Percentiles rank a stretch among this genome's conserved stretches.
phyloP scores from a whole-genome alignment of 208 protist genomes.

The Trypanosoma lewisi region DNA sequence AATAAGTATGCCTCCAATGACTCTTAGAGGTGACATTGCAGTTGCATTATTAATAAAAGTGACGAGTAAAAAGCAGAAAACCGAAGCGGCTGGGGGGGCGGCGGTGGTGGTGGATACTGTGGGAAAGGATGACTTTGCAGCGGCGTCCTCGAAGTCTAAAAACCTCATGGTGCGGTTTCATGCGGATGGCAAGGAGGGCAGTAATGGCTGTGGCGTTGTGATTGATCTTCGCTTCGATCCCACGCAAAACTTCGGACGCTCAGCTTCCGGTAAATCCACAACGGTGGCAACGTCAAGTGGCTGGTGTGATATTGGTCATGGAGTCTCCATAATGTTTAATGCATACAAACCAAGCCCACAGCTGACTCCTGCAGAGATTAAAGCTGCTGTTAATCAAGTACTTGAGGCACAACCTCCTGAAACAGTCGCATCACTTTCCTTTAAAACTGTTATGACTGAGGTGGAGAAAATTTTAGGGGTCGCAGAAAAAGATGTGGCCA shows the following conservation, averaged over 20 bases:
- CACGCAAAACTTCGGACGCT: conserved; percentile 37
- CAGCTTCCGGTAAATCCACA: conserved; percentile 57
- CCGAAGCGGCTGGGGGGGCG: too few species aligned
- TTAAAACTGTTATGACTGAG: conserved; percentile 46
- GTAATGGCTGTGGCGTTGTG: conserved; percentile 13
- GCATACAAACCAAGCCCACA: conserved; percentile 40
- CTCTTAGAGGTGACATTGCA: conserved; percentile 5
- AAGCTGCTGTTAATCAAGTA: conserved; percentile 34
- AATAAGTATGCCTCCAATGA: conserved; percentile 10
- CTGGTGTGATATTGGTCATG: conserved; percentile 26
- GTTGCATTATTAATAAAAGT: background rate
- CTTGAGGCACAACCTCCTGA: conserved; percentile 17
- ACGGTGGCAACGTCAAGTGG: conserved; percentile 49
- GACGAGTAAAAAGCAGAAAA: background rate
- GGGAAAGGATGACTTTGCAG: conserved; percentile 5
- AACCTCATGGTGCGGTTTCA: conserved; percentile 17
- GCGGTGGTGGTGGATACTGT: too few species aligned
- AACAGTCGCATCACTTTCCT: conserved; percentile 31
- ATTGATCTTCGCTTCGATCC: conserved; percentile 58
- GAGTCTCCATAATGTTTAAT: conserved; percentile 54
- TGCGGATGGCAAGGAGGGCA: background rate
- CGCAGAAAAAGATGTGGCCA: conserved; percentile 26
- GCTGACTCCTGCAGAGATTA: conserved; percentile 31
- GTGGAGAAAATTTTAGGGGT: conserved; percentile 35
- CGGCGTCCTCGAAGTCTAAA: conserved; percentile 13